These are phyloP conservation scores for Pseudogymnoascus sp. DNA, from an alignment of 2,329 filamentous ascomycete species.

Conservation along the genomic window DNA sequence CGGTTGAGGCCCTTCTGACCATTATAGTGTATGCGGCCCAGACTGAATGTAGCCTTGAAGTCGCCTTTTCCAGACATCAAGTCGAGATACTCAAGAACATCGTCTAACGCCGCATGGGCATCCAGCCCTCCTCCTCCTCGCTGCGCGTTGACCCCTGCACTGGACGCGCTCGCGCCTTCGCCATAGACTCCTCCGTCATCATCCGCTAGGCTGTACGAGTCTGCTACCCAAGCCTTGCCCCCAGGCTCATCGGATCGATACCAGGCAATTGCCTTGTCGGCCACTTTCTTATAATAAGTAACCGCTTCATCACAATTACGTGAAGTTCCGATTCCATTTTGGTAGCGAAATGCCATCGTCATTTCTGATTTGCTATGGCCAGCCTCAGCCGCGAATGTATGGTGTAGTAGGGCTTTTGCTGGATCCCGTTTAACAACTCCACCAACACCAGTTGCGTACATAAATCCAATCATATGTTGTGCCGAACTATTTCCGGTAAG, in stretches of 20 bases:
- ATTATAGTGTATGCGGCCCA: conserved; percentile 64
- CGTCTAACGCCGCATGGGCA: conserved; percentile 77
- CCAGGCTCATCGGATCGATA: conserved; percentile 85
- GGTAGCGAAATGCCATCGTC: conserved; percentile 82
- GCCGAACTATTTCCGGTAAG: conserved; percentile 81
- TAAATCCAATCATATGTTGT: conserved; percentile 90
- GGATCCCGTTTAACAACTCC: conserved; percentile 75
- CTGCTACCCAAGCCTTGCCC: conserved; percentile 66
- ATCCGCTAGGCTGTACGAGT: conserved; percentile 81
- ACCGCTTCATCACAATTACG: conserved; percentile 79
- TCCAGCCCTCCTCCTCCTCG: conserved; percentile 67
- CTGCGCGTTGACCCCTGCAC: conserved; percentile 74
- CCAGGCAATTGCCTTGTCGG: conserved; percentile 85
- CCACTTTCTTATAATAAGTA: conserved; percentile 85
- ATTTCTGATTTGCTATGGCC: conserved; percentile 85
- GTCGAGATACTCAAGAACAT: conserved; percentile 84
- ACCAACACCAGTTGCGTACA: conserved; percentile 89
- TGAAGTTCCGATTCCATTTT: conserved; percentile 75
- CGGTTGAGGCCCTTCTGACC: conserved; percentile 52
- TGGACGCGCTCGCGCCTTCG: conserved; percentile 84
- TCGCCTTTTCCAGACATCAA: conserved; percentile 69
- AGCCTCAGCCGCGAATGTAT: conserved; percentile 81
- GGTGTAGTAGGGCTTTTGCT: conserved; percentile 84
- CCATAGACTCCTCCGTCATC: conserved; percentile 89
- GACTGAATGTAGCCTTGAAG: conserved; percentile 58